A percentile compares a stretch with the other conserved stretches of the same genome.
Conservation (phyloP, 441 rosid genomes). For the Pelargonium myrrhifolium region DNA sequence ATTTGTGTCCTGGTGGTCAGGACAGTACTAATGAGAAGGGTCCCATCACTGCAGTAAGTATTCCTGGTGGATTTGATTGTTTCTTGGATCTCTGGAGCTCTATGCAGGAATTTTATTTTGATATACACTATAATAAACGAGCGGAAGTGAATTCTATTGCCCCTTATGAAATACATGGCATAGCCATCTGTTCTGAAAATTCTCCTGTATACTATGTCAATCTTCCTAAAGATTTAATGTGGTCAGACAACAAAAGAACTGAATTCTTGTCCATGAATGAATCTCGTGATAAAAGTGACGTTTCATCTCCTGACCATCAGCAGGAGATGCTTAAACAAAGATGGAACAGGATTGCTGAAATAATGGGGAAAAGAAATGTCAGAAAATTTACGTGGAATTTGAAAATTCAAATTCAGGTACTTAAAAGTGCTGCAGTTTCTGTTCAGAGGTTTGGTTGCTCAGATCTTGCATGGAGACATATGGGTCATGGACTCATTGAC, state of each 20-base stretch:
- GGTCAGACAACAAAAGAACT: conserved; percentile 34
- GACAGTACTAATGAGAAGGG: conserved; percentile 50
- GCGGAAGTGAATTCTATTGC: conserved; percentile 38
- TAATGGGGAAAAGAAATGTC: conserved; percentile 63
- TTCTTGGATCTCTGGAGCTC: conserved; percentile 83
- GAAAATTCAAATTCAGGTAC: conserved; percentile 83
- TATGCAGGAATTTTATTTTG: conserved; percentile 65
- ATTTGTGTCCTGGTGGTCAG: conserved; percentile 26
- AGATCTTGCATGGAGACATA: conserved; percentile 36
- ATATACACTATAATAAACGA: conserved; percentile 64
- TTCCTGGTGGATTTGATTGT: conserved; percentile 73
- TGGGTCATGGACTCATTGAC: conserved; percentile 45
- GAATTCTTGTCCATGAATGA: conserved; percentile 25
- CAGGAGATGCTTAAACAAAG: conserved; percentile 47
- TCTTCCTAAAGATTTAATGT: conserved; percentile 70
- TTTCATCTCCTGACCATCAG: conserved; percentile 31
- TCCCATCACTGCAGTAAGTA: conserved; percentile 60
- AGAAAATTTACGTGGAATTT: conserved; percentile 88
- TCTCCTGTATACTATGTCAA: conserved; percentile 80
- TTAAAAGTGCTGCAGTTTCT: conserved; percentile 65
- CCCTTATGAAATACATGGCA: conserved; percentile 75
- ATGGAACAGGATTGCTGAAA: conserved; percentile 70
- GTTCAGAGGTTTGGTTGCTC: conserved; percentile 49
- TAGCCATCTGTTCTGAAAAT: conserved; percentile 87
- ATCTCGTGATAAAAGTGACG: conserved; percentile 30